phyloP scores from a whole-genome alignment of 495 filamentous ascomycete genomes.

The Penicillium paxilli region DNA sequence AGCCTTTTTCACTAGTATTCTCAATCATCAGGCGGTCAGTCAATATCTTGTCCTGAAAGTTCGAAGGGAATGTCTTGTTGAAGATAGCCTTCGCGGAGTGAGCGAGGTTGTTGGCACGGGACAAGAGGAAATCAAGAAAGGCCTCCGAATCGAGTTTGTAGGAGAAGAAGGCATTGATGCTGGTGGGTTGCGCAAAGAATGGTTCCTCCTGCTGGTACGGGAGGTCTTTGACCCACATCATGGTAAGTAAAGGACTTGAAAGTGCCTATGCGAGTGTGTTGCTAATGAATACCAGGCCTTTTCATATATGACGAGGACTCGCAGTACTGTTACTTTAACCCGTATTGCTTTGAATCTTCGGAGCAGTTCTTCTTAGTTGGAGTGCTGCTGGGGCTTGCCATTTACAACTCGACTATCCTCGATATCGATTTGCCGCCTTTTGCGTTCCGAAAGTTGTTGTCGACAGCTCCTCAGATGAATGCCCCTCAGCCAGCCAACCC shows the following conservation, averaged over 20 bases:
- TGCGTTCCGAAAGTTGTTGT: conserved; percentile 83
- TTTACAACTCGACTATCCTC: conserved; percentile 95
- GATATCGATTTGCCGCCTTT: conserved; percentile 93
- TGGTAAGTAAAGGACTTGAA: conserved; percentile 53
- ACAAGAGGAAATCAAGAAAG: conserved; percentile 90
- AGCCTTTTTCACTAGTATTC: conserved; percentile 87
- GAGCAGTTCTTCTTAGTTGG: conserved; percentile 94
- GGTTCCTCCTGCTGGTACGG: conserved; percentile 88
- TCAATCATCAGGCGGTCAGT: conserved; percentile 69
- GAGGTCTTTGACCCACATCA: conserved; percentile 92
- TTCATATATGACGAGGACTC: conserved; percentile 97
- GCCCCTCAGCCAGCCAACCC: conserved; percentile 52
- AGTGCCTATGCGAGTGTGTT: not conserved
- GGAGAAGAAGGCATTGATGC: conserved; percentile 94
- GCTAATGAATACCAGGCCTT: conserved; percentile 57
- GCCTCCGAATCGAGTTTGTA: conserved; percentile 79
- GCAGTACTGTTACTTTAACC: conserved; percentile 92
- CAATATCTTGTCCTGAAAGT: conserved; percentile 81
- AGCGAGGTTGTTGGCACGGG: conserved; percentile 84
- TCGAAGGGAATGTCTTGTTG: conserved; percentile 84
- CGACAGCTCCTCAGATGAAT: conserved; percentile 60
- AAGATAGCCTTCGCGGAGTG: conserved; percentile 84
- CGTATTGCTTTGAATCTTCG: conserved; percentile 85
- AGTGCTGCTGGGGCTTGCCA: conserved; percentile 83
- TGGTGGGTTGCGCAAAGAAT: conserved; percentile 90